A percentile compares a stretch with the other conserved stretches of the same genome.
Conservation (phyloP, 495 filamentous ascomycete genomes). For the Aspergillus coremiiformis region DNA sequence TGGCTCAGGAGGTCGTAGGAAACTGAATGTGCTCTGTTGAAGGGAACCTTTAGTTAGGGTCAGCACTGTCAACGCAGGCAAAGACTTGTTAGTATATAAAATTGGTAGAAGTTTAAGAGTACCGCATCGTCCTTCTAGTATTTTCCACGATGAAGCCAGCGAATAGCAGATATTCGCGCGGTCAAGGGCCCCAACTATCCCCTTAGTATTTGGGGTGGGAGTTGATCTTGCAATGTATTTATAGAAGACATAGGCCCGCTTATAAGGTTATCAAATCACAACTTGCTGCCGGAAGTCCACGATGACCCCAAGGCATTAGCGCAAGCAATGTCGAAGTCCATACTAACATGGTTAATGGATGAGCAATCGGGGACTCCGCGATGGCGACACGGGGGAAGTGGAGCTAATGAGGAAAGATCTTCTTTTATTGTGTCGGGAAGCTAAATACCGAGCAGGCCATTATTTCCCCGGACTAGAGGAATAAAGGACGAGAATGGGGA, state of each 20-base stretch:
- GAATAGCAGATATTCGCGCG: conserved; percentile 8
- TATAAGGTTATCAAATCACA: not conserved
- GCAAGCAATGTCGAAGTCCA: not conserved
- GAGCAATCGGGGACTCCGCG: conserved; percentile 16
- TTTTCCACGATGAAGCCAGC: conserved; percentile 11
- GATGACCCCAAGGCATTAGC: too few species aligned
- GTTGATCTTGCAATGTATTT: conserved; percentile 8
- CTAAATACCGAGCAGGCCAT: not conserved
- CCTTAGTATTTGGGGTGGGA: not conserved
- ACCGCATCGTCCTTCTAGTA: conserved; percentile 11
- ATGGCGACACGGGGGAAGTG: conserved; percentile 11
- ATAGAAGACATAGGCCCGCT: not conserved
- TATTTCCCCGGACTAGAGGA: not conserved
- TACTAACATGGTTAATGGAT: conserved; percentile 5
- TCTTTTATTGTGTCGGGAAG: not conserved
- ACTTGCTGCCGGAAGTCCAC: too few species aligned
- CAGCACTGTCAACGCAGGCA: not conserved
- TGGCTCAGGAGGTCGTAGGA: not conserved
- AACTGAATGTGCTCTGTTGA: not conserved
- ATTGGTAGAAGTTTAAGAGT: not conserved
- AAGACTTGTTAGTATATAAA: not conserved
- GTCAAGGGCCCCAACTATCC: conserved; percentile 1
- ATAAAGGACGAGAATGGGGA: not conserved
- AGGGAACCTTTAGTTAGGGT: not conserved
- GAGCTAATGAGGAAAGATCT: not conserved